phyloP scores from a whole-genome alignment of 352 stramenopile species.

The Pythium phragmiticola region DNA sequence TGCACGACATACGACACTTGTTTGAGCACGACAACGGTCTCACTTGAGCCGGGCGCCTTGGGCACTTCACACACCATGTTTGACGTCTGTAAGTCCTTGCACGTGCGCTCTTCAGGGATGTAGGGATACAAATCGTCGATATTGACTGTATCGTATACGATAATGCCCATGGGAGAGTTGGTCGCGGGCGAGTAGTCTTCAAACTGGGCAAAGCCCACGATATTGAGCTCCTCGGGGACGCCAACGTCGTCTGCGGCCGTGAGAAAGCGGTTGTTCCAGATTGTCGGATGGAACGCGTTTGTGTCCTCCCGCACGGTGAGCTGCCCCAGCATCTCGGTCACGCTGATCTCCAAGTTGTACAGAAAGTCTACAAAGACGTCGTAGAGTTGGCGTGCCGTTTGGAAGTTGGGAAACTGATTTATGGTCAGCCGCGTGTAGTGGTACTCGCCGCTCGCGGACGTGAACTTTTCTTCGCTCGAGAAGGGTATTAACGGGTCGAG shows the following conservation, averaged over 20 bases:
- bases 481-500: slow-evolving; percentile 11
- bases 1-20: slow-evolving; percentile 12
- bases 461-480: slow-evolving; percentile 9
- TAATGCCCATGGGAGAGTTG: slow-evolving; percentile 27
- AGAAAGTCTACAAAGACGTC: slow-evolving; percentile 41
- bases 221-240: slow-evolving; percentile 27
- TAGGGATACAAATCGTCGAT: slow-evolving; percentile 56
- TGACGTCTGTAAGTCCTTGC: slow-evolving; percentile 15
- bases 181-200: slow-evolving; percentile 23
- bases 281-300: slow-evolving; percentile 28
- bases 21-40: slow-evolving; percentile 18
- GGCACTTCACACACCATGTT: slow-evolving; percentile 9
- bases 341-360: slow-evolving; percentile 54
- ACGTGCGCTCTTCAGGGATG: slow-evolving; percentile 24
- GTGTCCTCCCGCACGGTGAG: slow-evolving; percentile 50
- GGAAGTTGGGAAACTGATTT: slow-evolving; percentile 37
- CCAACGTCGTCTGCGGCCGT: slow-evolving; percentile 28
- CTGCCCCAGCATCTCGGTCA: slow-evolving; percentile 46
- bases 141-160: slow-evolving; percentile 41
- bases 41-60: slow-evolving; percentile 1
- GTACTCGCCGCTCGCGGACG: slow-evolving; percentile 10
- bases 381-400: slow-evolving; percentile 44
- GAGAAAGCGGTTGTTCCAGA: slow-evolving; percentile 43
- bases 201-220: slow-evolving; percentile 33
- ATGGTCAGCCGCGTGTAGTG: slow-evolving; percentile 11